Conservation (phyloP, 306 rosid genomes). For the Ormosia emarginata region DNA sequence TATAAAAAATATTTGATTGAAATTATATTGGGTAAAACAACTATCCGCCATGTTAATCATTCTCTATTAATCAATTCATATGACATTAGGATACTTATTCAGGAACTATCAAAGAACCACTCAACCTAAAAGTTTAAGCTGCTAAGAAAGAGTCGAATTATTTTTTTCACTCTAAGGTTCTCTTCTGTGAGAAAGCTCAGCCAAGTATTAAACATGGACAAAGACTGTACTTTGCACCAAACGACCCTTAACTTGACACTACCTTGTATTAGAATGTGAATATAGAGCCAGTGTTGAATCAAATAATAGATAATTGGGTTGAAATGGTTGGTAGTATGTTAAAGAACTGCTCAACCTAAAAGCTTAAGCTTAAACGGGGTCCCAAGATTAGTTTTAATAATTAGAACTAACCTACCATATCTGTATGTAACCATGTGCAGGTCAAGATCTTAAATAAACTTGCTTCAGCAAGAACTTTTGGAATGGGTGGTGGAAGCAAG, state of each 20-base stretch:
- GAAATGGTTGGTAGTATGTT: not conserved
- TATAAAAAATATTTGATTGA: not conserved
- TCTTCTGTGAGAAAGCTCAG: not conserved
- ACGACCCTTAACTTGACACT: not conserved
- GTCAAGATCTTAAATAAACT: conserved; percentile 93
- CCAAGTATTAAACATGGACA: not conserved
- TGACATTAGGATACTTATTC: not conserved
- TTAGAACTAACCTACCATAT: not conserved
- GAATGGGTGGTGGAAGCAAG: conserved; percentile 71
- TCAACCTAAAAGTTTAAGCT: not conserved
- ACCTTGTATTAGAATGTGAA: not conserved
- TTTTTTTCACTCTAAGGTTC: not conserved
- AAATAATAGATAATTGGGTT: not conserved
- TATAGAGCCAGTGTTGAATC: not conserved
- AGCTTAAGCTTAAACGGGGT: conserved; percentile 6
- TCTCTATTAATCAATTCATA: conserved; percentile 8
- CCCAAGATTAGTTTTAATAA: not conserved
- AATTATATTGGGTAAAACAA: not conserved
- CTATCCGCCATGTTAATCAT: conserved; percentile 11
- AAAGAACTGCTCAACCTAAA: not conserved
- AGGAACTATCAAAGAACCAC: not conserved
- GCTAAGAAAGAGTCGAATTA: not conserved
- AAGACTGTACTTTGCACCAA: not conserved
- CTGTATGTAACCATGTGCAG: conserved; percentile 37
- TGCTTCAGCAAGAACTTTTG: conserved; percentile 85